Percentiles rank a stretch among this genome's conserved stretches.
Conservation (phyloP, 176 grass and related monocot genomes). For the Echinochloa phyllopogon region DNA sequence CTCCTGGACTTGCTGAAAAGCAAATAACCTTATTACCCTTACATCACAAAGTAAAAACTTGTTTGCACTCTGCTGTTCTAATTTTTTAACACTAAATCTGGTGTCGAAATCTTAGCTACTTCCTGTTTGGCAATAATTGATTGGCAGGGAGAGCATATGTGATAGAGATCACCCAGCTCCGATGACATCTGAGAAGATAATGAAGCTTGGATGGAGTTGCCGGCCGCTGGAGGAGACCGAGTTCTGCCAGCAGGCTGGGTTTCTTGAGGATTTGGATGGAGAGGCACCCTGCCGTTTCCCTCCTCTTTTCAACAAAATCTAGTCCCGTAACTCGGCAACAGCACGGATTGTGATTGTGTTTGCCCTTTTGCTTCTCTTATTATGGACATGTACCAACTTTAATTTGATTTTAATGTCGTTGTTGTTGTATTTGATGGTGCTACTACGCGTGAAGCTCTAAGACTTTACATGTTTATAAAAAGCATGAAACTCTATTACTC, state of each 20-base stretch:
- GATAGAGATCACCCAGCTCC: constrained; percentile 20
- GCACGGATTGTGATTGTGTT: background rate
- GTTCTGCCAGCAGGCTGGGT: constrained; percentile 35
- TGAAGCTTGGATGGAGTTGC: constrained; percentile 56
- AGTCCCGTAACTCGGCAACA: background rate
- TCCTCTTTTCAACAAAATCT: constrained; percentile 38
- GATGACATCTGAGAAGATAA: constrained; percentile 48
- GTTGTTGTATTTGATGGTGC: too few relatives aligned
- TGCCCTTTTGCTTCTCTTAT: background rate
- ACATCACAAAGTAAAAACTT: constrained; percentile 26
- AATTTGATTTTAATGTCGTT: background rate
- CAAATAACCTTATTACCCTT: constrained; percentile 48
- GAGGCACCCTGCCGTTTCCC: constrained; percentile 31
- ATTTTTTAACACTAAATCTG: too few relatives aligned
- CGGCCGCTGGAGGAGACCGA: constrained; percentile 44
- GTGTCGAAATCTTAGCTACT: too few relatives aligned
- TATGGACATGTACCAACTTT: background rate
- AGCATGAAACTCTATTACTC: too few relatives aligned
- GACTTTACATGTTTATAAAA: too few relatives aligned
- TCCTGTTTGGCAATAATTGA: too few relatives aligned
- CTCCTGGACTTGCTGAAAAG: constrained; percentile 43
- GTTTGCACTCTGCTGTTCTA: too few relatives aligned
- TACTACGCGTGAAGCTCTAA: too few relatives aligned
- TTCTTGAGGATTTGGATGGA: constrained; percentile 15
- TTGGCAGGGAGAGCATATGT: constrained; percentile 35